These are phyloP conservation scores for Leishmania tarentolae DNA, from an alignment of 208 protist species.

Conservation along the genomic window DNA sequence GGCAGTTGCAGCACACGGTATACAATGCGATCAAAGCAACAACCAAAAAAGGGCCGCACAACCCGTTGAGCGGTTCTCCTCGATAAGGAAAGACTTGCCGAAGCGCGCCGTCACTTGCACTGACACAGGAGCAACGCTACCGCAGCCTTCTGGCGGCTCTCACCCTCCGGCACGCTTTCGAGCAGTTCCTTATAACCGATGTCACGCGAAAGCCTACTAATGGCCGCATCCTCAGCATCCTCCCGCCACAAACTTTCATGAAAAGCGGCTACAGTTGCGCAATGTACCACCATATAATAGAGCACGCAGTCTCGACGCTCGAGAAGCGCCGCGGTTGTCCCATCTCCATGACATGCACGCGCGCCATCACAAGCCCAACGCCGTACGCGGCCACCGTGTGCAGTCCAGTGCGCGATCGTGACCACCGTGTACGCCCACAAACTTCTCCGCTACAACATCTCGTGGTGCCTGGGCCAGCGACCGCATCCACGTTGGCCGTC, in stretches of 20 bases:
- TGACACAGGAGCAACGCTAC: slow-evolving; percentile 20
- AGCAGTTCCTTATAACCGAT: background rate
- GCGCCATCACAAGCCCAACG: slow-evolving; percentile 66
- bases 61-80: background rate
- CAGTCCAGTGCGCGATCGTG: slow-evolving; percentile 71
- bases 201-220: background rate
- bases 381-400: slow-evolving; percentile 73
- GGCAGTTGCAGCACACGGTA: background rate
- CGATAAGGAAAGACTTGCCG: background rate
- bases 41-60: background rate
- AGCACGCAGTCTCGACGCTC: slow-evolving; percentile 14
- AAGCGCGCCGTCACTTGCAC: slow-evolving; percentile 12
- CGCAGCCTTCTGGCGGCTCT: slow-evolving; percentile 15
- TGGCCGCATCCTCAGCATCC: background rate
- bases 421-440: slow-evolving; percentile 63
- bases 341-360: slow-evolving; percentile 33
- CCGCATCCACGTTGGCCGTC: slow-evolving; percentile 66
- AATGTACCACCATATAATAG: slow-evolving; percentile 29
- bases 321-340: slow-evolving; percentile 23
- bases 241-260: background rate
- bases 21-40: background rate
- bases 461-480: slow-evolving; percentile 50
- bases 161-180: slow-evolving; percentile 1
- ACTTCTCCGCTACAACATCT: slow-evolving; percentile 26
- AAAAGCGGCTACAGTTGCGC: slow-evolving; percentile 4